Evolutionary conservation across 768 basidiomycete genomes (phyloP), one percentile per base, ranked within the genome.

Genomic region (Lentinula edodes): DNA sequence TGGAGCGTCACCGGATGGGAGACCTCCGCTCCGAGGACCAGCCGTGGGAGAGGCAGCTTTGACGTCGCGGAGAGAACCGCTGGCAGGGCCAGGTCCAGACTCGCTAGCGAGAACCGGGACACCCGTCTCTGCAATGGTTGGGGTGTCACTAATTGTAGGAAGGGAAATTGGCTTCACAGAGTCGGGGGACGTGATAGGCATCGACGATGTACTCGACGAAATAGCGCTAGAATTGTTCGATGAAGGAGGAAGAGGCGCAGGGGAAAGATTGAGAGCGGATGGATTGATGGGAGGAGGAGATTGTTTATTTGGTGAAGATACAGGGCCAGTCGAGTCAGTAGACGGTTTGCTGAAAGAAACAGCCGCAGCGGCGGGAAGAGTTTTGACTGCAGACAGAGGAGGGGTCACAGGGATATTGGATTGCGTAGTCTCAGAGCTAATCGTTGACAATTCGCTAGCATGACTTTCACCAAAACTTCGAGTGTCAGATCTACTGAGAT

Each of bases 391-490:
- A 2, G 76, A 36, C 28, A n/a, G 68, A 0, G 80, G 81, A 10
- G 84, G 78, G 1, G 81, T 78, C 43, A 79, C 23, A 2, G 80
- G 73, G n/a, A 79, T 68, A 51, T 70, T 71, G 18, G 76, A 73
- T 60, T 76, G 73, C 52, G 64, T 66, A 41, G 65, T 55, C 28
- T 67, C 63, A 32, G 64, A 67, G 53, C 73, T 73, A 56, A 91
- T 85, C 65, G 75, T 79, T 16, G 81, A 80, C 39, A 94, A 78
- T 73, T 93, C 92, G 39, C 74, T 78, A 0, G 88, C 89, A 67
- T 94, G 92, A 42, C 86, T 93, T 72, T 88, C 89, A 18, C 92
- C 92, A 68, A 94, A 94, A 72, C 89, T 91, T 61, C 83, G 83
- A 0, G 89, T 90, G 67, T 93, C 89, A 3, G 87, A 87, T 62